Base-by-base conservation (phyloP, 2,329 filamentous ascomycete species). In the Colletotrichum caudatum region DNA sequence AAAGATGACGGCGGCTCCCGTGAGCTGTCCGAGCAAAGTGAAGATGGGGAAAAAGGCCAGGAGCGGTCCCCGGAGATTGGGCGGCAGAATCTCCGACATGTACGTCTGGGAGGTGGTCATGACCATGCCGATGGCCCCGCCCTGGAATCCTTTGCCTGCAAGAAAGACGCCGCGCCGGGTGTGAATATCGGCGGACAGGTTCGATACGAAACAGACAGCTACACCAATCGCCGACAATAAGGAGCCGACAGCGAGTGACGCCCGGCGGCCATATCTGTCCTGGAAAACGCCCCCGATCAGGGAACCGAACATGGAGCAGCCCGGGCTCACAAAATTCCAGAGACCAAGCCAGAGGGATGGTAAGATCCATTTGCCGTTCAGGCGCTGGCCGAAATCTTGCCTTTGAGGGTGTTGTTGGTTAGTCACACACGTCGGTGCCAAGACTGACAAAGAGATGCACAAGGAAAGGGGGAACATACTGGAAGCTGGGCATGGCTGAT, bases 11-110 rank as follows among this genome's bases (percentile, higher is more conserved):
- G 79, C 75, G 11, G 82, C 80, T 1, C 85, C 85, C 12, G 85
- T 78, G 20, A 87, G 77, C 75, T 87, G 84, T 11, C 85, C 85
- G 0, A 86, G 72, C 4, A 87, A 79, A 23, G 82, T 85, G 74
- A 87, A 86, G 3, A 83, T 82, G 5, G 86, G 85, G 63, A 87
- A 83, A 56, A 87, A 80, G 1, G 85, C 84, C 75, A 87, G 81
- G 3, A 83, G 80, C 0, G 85, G 82, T 2, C 84, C 86, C 46
- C 86, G 80, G 9, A 88, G 78, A 4, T 77, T 78, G 0, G 82
- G 79, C 0, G 86, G 85, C 1, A 84, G 76, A n/a, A 85, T 82
- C 72, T 88, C 86, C 18, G 85, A 86, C 74, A 86, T 81, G 77
- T 86, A 87, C 0, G 85, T 87, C 69, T 84, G 80, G 5, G 80